Evolutionary conservation across 2,329 filamentous ascomycete species (phyloP).

Genomic region (Fusarium domesticum): DNA sequence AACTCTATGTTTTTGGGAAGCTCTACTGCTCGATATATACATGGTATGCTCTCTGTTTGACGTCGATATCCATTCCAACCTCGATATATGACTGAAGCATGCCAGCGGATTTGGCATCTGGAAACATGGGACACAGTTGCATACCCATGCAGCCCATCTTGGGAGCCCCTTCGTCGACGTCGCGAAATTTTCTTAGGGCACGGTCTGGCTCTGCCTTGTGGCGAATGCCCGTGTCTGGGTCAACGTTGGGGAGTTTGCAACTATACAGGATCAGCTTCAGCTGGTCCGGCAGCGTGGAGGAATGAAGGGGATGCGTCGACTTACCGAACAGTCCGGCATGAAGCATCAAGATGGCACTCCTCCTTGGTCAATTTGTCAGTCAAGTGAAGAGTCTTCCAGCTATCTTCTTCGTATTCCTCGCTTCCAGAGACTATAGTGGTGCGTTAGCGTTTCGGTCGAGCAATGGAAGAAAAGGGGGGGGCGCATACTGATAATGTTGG

Average conservation of each 20-base stretch:
- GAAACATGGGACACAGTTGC: constrained; percentile 59
- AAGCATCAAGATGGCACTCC: constrained; percentile 47
- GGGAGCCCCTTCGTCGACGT: constrained; percentile 59
- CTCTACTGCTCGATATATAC: constrained; percentile 33
- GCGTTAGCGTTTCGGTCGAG: constrained; percentile 4
- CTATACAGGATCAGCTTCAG: constrained; percentile 32
- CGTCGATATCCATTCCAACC: constrained; percentile 55
- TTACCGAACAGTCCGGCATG: constrained; percentile 63
- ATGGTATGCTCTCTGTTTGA: constrained; percentile 47
- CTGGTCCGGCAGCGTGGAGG: not conserved
- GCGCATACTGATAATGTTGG: constrained; percentile 63
- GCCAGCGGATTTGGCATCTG: constrained; percentile 26
- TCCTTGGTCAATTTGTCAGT: constrained; percentile 34
- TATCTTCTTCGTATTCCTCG: constrained; percentile 65
- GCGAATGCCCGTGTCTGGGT: constrained; percentile 57
- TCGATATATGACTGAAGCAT: constrained; percentile 46
- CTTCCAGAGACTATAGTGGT: constrained; percentile 53
- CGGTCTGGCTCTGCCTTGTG: constrained; percentile 56
- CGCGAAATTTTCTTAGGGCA: constrained; percentile 55
- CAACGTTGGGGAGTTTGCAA: constrained; percentile 69
- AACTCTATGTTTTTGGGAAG: constrained; percentile 6
- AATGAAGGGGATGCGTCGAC: constrained; percentile 15
- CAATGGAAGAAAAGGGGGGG: not conserved
- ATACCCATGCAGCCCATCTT: constrained; percentile 60
- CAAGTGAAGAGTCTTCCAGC: constrained; percentile 62